Evolutionary conservation across 352 stramenopile genomes (phyloP), one percentile per base, ranked within the genome.

Genomic region (Phytophthora pisi): DNA sequence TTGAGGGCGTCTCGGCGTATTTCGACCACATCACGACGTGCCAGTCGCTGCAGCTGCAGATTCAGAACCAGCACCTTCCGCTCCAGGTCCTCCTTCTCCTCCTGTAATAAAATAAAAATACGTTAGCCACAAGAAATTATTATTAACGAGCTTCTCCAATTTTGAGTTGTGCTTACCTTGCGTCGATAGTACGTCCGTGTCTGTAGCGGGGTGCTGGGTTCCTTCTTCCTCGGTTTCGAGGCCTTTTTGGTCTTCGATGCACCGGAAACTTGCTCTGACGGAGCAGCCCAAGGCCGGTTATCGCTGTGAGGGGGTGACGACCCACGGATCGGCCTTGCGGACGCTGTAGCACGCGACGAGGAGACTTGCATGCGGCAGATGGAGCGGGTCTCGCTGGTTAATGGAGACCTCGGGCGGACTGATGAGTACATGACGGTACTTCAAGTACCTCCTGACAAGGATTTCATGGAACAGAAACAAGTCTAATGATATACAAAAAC

Each of bases 101-200:
- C 70, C 70, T 79, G 20, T 15, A n/a, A 46, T 20, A 43, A 43
- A 5, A 43, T n/a, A 43, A 9, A 5, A 40, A 40, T 30, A 40
- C 15, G 3, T 45, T 45, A 45, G 15, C 15, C 15, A 45, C 15
- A 45, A 16, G 4, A 15, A 13, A 15, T 16, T 40, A 30, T 30
- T 20, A 20, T 20, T 20, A 11, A 40, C 34, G 13, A 38, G 10
- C 9, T 15, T 40, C 13, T 40, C 9, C 34, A 4, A 38, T 38
- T 11, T 40, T 43, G 5, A 23, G 7, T 16, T 31, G 5, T 16
- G 46, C 9, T 30, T 20, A 83, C 75, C 70, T 84, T 84, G 66
- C 76, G 76, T 53, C 73, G 67, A 57, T 84, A 84, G 55, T 84
- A 84, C 20, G 76, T 84, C 45, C 76, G 59, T 28, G 74, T 18